These are phyloP conservation scores for Ceratonia siliqua DNA, from an alignment of 306 rosid genomes.

Conservation along the genomic window DNA sequence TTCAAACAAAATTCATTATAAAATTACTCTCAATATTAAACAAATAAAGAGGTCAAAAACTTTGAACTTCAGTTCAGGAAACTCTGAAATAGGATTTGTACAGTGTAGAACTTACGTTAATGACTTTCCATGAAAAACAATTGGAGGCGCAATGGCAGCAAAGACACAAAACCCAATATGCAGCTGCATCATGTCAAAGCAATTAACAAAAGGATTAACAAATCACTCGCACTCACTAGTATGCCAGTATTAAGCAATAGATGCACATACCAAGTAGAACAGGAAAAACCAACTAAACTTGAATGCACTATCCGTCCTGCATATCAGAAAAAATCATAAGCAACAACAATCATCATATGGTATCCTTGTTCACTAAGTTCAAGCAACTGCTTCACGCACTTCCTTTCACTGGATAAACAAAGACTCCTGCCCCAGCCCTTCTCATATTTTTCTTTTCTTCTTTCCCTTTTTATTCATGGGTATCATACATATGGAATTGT, in stretches of 20 bases:
- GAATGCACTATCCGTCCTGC: conserved; percentile 97
- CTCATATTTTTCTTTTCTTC: not conserved
- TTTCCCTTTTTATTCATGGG: not conserved
- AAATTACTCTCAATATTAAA: conserved; percentile 7
- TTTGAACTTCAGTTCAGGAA: not conserved
- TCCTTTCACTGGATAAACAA: not conserved
- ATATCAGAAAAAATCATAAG: conserved; percentile 38
- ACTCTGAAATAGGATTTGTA: too few species aligned
- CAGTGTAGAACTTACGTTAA: conserved; percentile 84
- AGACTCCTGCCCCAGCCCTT: not conserved
- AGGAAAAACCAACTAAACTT: conserved; percentile 95
- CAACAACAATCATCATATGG: not conserved
- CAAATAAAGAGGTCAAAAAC: conserved; percentile 10
- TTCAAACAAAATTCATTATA: not conserved
- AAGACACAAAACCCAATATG: conserved; percentile 85
- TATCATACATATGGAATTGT: not conserved
- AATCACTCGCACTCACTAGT: conserved; percentile 18
- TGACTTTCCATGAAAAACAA: conserved; percentile 91
- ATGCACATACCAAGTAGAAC: conserved; percentile 78
- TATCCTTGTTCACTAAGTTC: not conserved
- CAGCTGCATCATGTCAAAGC: conserved; percentile 56
- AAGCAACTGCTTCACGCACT: not conserved
- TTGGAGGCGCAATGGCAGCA: conserved; percentile 96
- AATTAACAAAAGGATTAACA: conserved; percentile 36
- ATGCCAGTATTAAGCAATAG: conserved; percentile 14